Evolutionary conservation across 1,284 basidiomycete species (phyloP).

Genomic region (Pseudozyma sp.): DNA sequence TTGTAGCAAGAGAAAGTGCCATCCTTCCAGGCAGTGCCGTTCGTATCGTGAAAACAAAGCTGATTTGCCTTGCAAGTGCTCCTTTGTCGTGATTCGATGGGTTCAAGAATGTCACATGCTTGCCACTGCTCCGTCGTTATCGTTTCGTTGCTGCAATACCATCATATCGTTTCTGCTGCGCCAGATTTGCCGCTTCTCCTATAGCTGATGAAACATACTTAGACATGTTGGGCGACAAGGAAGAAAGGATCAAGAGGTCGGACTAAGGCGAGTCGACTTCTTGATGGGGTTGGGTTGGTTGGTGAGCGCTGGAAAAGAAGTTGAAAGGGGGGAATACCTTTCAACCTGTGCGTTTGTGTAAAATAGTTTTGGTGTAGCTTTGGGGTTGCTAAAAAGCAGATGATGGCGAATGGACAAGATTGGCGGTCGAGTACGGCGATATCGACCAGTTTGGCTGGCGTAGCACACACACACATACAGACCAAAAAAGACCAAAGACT

Average conservation of each 20-base stretch:
- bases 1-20: no score
- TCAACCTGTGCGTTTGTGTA: constrained; percentile 28
- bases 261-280: constrained; percentile 56
- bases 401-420: constrained; percentile 38
- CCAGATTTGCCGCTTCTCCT: not conserved
- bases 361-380: constrained; percentile 7
- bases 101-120: no score
- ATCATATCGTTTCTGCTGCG: not conserved
- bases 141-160: not conserved
- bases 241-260: constrained; percentile 50
- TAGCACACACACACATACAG: constrained; percentile 9
- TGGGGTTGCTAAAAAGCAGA: constrained; percentile 45
- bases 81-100: no score
- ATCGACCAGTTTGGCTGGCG: constrained; percentile 9
- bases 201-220: constrained; percentile 45
- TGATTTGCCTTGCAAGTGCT: no score
- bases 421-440: constrained; percentile 23
- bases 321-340: constrained; percentile 43
- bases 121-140: not conserved
- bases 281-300: constrained; percentile 31
- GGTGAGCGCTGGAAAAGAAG: constrained; percentile 34
- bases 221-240: constrained; percentile 53
- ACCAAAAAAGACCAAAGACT: not conserved
- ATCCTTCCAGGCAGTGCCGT: no score
- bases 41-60: no score